These are phyloP conservation scores for Davidsoniella virescens DNA, from an alignment of 2,329 filamentous ascomycete species.

Conservation along the genomic window DNA sequence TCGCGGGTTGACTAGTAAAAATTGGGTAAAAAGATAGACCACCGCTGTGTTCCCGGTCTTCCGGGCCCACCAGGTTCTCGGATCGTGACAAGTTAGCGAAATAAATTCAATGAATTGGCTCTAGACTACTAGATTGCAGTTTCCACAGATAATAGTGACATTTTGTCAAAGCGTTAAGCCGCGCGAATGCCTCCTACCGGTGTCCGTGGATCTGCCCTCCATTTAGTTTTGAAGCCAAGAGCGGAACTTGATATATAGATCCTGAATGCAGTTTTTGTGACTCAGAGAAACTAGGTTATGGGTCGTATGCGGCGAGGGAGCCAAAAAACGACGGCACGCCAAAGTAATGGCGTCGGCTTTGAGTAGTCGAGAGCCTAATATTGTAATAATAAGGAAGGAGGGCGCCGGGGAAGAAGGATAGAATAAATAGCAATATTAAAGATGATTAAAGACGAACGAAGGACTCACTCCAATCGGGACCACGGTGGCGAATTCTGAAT, in stretches of 20 bases:
- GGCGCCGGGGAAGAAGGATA: background rate
- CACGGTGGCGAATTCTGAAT: conserved; percentile 74
- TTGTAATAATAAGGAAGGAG: no score
- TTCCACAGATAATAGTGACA: no score
- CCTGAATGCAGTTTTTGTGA: background rate
- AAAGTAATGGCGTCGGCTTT: no score
- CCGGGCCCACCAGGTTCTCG: background rate
- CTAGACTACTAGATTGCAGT: background rate
- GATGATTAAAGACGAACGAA: background rate
- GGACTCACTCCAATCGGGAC: conserved; percentile 92
- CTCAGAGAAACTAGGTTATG: background rate
- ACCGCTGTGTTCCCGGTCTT: background rate
- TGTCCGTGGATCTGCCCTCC: no score
- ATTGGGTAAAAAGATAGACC: background rate
- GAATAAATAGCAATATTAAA: background rate
- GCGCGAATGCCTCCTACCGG: no score
- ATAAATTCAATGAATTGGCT: background rate
- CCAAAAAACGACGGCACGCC: no score
- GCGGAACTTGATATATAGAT: no score
- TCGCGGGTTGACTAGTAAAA: background rate
- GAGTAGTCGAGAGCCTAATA: background rate
- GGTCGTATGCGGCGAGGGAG: no score
- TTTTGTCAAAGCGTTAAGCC: no score
- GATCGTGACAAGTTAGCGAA: background rate
- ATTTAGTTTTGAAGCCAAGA: no score